phyloP scores from a whole-genome alignment of 176 grass and related monocot species.

The Musa itinerans region DNA sequence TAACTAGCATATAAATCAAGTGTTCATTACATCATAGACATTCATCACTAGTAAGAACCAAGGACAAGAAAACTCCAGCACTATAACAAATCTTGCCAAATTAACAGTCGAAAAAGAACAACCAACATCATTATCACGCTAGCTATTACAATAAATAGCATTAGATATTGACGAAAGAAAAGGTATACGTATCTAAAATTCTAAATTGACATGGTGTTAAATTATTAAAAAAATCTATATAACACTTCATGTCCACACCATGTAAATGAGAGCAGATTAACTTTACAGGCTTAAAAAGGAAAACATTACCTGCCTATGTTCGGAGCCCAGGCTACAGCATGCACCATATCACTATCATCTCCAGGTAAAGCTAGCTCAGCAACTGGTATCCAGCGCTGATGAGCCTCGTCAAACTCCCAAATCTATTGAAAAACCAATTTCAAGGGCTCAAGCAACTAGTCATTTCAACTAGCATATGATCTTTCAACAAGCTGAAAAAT shows the following conservation, averaged over 20 bases:
- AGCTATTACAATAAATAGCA: no score
- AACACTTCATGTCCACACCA: not conserved
- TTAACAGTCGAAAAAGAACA: no score
- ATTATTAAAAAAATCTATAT: no score
- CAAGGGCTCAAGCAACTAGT: not conserved
- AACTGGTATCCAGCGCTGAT: slow-evolving; percentile 79
- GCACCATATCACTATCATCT: slow-evolving; percentile 53
- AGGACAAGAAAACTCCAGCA: no score
- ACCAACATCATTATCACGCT: no score
- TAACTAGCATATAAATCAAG: not conserved
- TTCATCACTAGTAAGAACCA: no score
- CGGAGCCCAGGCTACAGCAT: slow-evolving; percentile 88
- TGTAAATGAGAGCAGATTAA: slow-evolving; percentile 7
- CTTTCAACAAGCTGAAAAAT: not conserved
- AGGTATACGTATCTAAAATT: no score
- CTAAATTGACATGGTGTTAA: no score
- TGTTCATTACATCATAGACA: not conserved
- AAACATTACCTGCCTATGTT: slow-evolving; percentile 73
- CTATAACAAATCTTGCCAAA: no score
- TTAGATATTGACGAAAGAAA: no score
- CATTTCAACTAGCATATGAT: not conserved
- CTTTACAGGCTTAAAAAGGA: not conserved
- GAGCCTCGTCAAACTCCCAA: slow-evolving; percentile 85
- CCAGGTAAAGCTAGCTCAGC: slow-evolving; percentile 61
- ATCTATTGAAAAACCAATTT: slow-evolving; percentile 45